phyloP scores from a whole-genome alignment of 1,284 basidiomycete genomes.

The Heterobasidion parviporum region DNA sequence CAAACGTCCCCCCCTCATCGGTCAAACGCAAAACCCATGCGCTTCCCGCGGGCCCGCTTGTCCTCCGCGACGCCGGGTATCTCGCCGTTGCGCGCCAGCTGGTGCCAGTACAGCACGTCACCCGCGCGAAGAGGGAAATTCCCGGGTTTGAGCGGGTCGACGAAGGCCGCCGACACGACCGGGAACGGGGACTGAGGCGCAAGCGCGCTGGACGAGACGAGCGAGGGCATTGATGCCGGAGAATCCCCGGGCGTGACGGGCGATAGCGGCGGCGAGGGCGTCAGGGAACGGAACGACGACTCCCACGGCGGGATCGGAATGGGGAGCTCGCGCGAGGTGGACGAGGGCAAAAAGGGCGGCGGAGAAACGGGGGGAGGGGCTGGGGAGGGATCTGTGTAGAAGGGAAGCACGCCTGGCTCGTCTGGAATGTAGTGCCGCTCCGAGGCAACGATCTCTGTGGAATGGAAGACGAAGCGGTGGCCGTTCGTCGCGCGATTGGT shows the following conservation, averaged over 20 bases:
- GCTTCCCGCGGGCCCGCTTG: constrained; percentile 30
- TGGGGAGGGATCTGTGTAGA: constrained; percentile 14
- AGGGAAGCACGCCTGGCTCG: constrained; percentile 60
- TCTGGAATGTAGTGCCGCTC: constrained; percentile 65
- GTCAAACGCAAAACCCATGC: constrained; percentile 1
- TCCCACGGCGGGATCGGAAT: background rate
- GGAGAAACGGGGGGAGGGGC: constrained; percentile 13
- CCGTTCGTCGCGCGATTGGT: constrained; percentile 72
- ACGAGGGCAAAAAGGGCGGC: constrained; percentile 13
- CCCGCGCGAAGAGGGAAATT: constrained; percentile 30
- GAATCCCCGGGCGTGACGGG: background rate
- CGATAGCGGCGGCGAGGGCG: background rate
- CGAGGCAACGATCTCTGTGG: constrained; percentile 61
- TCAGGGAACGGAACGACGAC: background rate
- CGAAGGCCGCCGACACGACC: constrained; percentile 4
- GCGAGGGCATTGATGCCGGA: background rate
- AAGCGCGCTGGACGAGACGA: background rate
- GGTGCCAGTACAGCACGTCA: constrained; percentile 73
- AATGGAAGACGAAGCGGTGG: constrained; percentile 85
- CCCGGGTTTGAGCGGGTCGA: constrained; percentile 11
- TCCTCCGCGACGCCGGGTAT: constrained; percentile 59
- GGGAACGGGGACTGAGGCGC: constrained; percentile 7
- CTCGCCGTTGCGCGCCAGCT: constrained; percentile 67
- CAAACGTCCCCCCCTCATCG: constrained; percentile 3
- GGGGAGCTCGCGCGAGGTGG: background rate